Percentiles rank a stretch among this genome's conserved stretches.
Evolutionary conservation across 2,329 filamentous ascomycete species (phyloP).

Genomic region (Colletotrichum spaethianum): DNA sequence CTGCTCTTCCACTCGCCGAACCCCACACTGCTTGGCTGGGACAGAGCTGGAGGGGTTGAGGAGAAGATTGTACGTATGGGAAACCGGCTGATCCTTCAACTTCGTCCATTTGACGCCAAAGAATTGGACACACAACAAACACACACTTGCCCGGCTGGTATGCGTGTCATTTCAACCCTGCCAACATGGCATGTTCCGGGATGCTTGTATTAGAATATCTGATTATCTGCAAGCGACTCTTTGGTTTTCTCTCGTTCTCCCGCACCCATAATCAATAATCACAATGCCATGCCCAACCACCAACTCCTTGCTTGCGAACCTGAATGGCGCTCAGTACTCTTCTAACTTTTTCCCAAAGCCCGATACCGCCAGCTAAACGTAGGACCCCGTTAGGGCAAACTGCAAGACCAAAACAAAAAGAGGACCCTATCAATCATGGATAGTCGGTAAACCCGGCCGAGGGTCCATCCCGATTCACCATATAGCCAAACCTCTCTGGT

Average conservation of each 20-base stretch:
- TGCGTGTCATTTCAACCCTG: not conserved
- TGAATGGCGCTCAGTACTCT: not conserved
- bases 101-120: not conserved
- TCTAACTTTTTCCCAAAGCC: not conserved
- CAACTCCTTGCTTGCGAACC: slow-evolving; percentile 4
- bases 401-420: not conserved
- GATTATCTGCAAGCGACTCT: not conserved
- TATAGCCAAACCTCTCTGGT: slow-evolving; percentile 58
- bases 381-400: not conserved
- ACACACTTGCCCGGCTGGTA: not conserved
- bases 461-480: slow-evolving; percentile 61
- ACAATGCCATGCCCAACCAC: not conserved
- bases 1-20: not conserved
- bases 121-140: not conserved
- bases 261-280: not conserved
- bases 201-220: not conserved
- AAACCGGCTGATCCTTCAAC: not conserved
- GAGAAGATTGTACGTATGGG: not conserved
- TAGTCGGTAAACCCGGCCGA: slow-evolving; percentile 65
- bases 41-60: not conserved
- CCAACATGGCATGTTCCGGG: not conserved
- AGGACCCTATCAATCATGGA: slow-evolving; percentile 41
- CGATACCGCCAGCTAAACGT: not conserved
- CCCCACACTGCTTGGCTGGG: not conserved
- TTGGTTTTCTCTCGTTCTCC: not conserved